phyloP scores from a whole-genome alignment of 495 filamentous ascomycete genomes.

The Zalerion maritima region DNA sequence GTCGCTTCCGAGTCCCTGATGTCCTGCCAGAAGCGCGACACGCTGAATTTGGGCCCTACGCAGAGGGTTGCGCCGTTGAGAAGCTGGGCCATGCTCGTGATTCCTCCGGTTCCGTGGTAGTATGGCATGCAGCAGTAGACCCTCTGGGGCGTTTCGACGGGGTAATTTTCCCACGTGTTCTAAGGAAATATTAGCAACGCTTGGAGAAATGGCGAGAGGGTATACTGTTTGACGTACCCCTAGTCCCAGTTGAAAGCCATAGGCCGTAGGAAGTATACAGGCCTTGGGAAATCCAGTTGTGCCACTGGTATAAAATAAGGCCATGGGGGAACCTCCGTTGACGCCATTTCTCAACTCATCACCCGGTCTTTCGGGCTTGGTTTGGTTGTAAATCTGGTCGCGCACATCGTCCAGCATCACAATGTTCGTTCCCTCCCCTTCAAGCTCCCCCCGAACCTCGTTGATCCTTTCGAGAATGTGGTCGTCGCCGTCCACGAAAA shows the following conservation, averaged over 20 bases:
- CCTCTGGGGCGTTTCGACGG: constrained; percentile 31
- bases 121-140: constrained; percentile 72
- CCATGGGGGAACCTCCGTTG: constrained; percentile 34
- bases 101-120: constrained; percentile 62
- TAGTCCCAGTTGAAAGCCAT: constrained; percentile 15
- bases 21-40: constrained; percentile 60
- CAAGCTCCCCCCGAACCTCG: constrained; percentile 30
- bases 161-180: constrained; percentile 4
- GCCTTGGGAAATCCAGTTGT: constrained; percentile 56
- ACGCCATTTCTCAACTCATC: constrained; percentile 35
- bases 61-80: constrained; percentile 46
- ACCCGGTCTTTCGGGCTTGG: constrained; percentile 32
- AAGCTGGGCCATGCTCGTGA: constrained; percentile 38
- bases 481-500: constrained; percentile 52
- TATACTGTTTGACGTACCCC: constrained; percentile 12
- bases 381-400: constrained; percentile 31
- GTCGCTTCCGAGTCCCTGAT: constrained; percentile 53
- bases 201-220: too few relatives aligned
- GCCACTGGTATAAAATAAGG: constrained; percentile 56
- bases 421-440: constrained; percentile 37
- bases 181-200: too few relatives aligned
- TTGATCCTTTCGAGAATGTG: constrained; percentile 41
- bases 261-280: constrained; percentile 35
- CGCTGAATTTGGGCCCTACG: constrained; percentile 56
- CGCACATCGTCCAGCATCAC: constrained; percentile 33